These are phyloP conservation scores for Juglanconis juglandina DNA, from an alignment of 2,329 filamentous ascomycete species.

Conservation along the genomic window DNA sequence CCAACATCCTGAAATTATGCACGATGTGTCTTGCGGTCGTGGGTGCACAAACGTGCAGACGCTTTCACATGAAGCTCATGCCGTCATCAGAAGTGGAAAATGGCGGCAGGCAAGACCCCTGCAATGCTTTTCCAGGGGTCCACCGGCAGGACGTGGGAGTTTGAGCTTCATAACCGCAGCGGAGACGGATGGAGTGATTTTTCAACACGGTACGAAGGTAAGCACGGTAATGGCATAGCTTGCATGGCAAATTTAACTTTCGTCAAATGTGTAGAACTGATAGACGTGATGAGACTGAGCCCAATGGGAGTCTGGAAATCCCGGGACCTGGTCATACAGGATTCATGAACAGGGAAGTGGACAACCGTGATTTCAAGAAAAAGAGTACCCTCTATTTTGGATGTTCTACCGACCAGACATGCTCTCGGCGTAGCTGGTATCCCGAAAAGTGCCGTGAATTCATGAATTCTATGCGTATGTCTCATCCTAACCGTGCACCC, in stretches of 20 bases:
- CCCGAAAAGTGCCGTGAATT: background rate
- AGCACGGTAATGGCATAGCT: no score
- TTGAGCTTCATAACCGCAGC: background rate
- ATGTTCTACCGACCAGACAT: no score
- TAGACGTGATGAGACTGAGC: no score
- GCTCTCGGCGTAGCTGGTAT: background rate
- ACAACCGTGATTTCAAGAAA: no score
- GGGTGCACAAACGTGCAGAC: no score
- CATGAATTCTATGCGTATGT: conserved; percentile 13
- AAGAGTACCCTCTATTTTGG: no score
- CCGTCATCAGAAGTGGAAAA: conserved; percentile 9
- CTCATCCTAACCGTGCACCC: background rate
- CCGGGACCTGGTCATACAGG: no score
- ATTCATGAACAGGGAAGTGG: no score
- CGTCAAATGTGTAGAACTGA: no score
- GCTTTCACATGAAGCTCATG: background rate
- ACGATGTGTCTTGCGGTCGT: no score
- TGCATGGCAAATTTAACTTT: no score
- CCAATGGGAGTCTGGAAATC: no score
- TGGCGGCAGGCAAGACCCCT: conserved; percentile 15
- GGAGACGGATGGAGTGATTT: background rate
- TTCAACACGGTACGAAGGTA: background rate
- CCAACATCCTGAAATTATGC: conserved; percentile 26
- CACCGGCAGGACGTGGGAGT: background rate
- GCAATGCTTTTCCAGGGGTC: background rate